A percentile compares a stretch with the other conserved stretches of the same genome.
phyloP scores from a whole-genome alignment of 257 asterid species.

The Solanum paucissectum region DNA sequence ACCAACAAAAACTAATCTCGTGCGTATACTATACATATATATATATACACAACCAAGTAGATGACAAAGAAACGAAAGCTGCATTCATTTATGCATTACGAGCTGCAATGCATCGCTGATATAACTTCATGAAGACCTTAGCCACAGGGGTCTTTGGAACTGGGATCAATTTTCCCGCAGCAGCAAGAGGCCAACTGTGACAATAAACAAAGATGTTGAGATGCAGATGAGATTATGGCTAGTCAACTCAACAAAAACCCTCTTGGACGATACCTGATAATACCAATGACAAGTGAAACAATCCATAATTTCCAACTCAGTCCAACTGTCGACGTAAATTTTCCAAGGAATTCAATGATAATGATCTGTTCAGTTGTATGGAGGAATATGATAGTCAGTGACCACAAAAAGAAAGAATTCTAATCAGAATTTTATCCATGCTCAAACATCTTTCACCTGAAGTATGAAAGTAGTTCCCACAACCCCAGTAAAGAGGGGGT shows the following conservation, averaged over 20 bases:
- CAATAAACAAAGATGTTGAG: not conserved
- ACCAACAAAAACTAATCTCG: not conserved
- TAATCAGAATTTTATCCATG: not conserved
- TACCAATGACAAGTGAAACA: conserved; percentile 50
- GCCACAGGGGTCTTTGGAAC: conserved; percentile 84
- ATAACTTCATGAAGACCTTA: conserved; percentile 61
- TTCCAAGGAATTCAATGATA: conserved; percentile 73
- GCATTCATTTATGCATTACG: conserved; percentile 17
- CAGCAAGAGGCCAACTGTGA: conserved; percentile 92
- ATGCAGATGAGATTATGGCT: not conserved
- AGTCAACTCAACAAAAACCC: not conserved
- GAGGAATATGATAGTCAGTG: conserved; percentile 3
- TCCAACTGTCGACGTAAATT: conserved; percentile 50
- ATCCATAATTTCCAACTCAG: conserved; percentile 51
- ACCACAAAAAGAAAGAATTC: not conserved
- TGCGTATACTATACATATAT: not conserved
- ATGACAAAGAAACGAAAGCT: not conserved
- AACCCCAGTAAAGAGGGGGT: conserved; percentile 67
- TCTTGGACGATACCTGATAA: conserved; percentile 43
- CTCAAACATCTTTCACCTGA: conserved; percentile 30
- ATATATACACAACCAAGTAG: not conserved
- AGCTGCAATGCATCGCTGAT: conserved; percentile 54
- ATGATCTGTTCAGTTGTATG: conserved; percentile 33
- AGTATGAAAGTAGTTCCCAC: conserved; percentile 71
- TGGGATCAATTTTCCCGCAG: conserved; percentile 66